phyloP scores from a whole-genome alignment of 768 basidiomycete genomes.

The Amanita exitialis region DNA sequence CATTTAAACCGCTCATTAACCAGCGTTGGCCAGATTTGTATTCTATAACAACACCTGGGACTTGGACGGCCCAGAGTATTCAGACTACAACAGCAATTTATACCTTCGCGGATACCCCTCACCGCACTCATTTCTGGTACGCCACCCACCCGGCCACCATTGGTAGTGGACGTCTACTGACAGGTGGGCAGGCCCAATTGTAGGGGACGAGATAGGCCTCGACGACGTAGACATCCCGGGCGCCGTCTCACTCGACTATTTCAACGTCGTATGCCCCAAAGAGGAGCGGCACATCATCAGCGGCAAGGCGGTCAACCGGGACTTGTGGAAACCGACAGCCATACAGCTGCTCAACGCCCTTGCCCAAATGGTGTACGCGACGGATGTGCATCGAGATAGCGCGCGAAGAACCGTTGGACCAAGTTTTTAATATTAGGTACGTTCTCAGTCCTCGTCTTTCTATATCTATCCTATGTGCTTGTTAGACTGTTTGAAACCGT shows the following conservation, averaged over 20 bases:
- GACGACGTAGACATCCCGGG: neutral
- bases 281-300: neutral
- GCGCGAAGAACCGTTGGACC: neutral
- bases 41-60: constrained; percentile 6
- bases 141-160: neutral
- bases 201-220: constrained; percentile 1
- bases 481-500: constrained; percentile 9
- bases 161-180: neutral
- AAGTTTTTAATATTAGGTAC: constrained; percentile 6
- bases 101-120: constrained; percentile 5
- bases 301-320: neutral
- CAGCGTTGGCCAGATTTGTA: neutral
- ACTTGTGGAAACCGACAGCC: neutral
- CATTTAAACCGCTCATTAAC: neutral
- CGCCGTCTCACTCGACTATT: constrained; percentile 7
- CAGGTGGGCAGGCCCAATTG: neutral
- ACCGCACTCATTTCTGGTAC: constrained; percentile 1
- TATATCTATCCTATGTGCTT: neutral
- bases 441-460: neutral
- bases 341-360: neutral
- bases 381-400: constrained; percentile 7
- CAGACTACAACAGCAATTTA: neutral
- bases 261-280: constrained; percentile 5
- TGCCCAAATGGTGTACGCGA: neutral
- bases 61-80: neutral